phyloP scores from a whole-genome alignment of 805 yeast genomes.

The Blastobotrys chiropterorum region DNA sequence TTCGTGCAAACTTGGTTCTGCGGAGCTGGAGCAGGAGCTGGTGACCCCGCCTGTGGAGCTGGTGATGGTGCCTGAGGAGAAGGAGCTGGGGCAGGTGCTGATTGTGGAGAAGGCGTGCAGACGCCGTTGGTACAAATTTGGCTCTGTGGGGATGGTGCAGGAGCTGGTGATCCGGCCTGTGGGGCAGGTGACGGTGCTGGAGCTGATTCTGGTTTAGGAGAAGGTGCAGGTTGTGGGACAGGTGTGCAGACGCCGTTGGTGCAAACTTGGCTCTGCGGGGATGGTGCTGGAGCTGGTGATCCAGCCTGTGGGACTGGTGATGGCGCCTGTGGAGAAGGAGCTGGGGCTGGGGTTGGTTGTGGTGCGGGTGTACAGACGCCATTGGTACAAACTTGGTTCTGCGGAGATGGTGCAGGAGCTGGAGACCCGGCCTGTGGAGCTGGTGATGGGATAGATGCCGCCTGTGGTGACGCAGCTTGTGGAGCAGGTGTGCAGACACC shows the following conservation, averaged over 20 bases:
- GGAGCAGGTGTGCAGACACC: conserved; percentile 2
- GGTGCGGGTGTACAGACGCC: too few species aligned
- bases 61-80: not conserved
- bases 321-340: too few species aligned
- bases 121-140: not conserved
- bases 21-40: conserved; percentile 1
- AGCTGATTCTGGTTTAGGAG: not conserved
- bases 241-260: not conserved
- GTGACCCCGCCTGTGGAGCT: too few species aligned
- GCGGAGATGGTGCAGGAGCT: too few species aligned
- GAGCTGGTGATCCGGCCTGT: too few species aligned
- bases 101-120: not conserved
- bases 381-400: too few species aligned
- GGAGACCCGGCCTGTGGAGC: too few species aligned
- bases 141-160: not conserved
- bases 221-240: not conserved
- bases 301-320: too few species aligned
- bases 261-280: conserved; percentile 1
- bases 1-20: not conserved
- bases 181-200: not conserved
- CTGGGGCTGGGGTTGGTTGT: too few species aligned
- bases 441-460: too few species aligned
- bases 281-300: too few species aligned
- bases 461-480: too few species aligned
- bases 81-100: not conserved